A percentile compares a stretch with the other conserved stretches of the same genome.
Evolutionary conservation across 331 rosid genomes (phyloP).

Genomic region (Rhamnella rubrinervis): DNA sequence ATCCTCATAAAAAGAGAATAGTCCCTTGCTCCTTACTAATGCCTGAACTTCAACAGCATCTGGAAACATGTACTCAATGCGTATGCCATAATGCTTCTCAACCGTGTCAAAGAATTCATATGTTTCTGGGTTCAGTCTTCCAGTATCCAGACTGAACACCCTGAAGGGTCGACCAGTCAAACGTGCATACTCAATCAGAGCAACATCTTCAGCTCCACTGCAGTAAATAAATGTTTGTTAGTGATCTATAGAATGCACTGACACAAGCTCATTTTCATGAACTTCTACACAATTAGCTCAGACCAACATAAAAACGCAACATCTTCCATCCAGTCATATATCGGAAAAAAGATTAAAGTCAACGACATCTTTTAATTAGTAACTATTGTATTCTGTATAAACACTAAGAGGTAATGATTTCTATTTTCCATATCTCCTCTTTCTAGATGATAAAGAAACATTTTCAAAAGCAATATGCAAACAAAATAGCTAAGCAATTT

Average conservation of each 20-base stretch:
- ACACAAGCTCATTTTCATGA: not conserved
- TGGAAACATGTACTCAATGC: slow-evolving; percentile 92
- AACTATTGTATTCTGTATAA: not conserved
- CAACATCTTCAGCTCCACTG: slow-evolving; percentile 99
- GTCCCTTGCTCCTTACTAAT: slow-evolving; percentile 79
- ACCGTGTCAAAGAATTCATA: slow-evolving; percentile 68
- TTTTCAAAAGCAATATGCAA: too few relatives aligned
- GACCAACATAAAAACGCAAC: too few relatives aligned
- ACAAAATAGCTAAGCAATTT: too few relatives aligned
- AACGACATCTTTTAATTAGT: not conserved
- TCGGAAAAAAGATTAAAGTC: not conserved
- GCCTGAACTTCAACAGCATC: slow-evolving; percentile 97
- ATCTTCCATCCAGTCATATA: not conserved
- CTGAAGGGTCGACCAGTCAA: slow-evolving; percentile 91
- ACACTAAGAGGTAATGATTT: too few relatives aligned
- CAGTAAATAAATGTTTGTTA: slow-evolving; percentile 14
- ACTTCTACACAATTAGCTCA: too few relatives aligned
- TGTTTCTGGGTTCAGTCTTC: slow-evolving; percentile 92
- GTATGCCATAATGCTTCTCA: slow-evolving; percentile 87
- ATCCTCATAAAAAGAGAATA: slow-evolving; percentile 94
- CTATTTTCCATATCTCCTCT: not conserved
- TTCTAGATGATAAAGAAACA: not conserved
- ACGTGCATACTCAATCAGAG: slow-evolving; percentile 87
- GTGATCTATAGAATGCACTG: not conserved
- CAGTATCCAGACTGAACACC: slow-evolving; percentile 94